Evolutionary conservation across 208 protist genomes (phyloP).

Genomic region (Porcisia hertigi): DNA sequence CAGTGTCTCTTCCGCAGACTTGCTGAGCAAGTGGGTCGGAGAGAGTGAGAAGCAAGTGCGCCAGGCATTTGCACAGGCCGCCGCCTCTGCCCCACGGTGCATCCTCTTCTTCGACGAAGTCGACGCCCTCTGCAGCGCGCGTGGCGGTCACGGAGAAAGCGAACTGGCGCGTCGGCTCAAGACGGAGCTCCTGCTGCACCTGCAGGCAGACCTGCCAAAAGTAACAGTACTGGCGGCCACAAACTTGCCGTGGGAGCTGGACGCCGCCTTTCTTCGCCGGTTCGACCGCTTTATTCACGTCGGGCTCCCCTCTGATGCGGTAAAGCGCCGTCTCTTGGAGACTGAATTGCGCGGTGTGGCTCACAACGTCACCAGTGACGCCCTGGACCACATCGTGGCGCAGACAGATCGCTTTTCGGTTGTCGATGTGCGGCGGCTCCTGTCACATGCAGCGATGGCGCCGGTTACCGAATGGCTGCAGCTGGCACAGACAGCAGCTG

Average conservation of each 20-base stretch:
- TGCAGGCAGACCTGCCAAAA: constrained; percentile 52
- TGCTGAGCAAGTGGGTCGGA: constrained; percentile 98
- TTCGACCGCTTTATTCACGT: constrained; percentile 92
- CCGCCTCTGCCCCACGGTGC: constrained; percentile 42
- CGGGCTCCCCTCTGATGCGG: constrained; percentile 48
- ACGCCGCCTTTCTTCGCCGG: constrained; percentile 83
- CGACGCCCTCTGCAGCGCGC: constrained; percentile 86
- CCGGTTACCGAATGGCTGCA: constrained; percentile 85
- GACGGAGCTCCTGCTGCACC: constrained; percentile 99
- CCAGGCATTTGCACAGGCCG: constrained; percentile 88
- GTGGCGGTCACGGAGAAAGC: constrained; percentile 74
- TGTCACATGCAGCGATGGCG: constrained; percentile 93
- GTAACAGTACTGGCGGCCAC: constrained; percentile 90
- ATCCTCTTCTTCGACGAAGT: constrained; percentile 96
- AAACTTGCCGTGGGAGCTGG: constrained; percentile 93
- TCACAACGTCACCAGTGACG: constrained; percentile 37
- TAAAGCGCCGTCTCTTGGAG: constrained; percentile 40
- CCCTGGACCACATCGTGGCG: constrained; percentile 49
- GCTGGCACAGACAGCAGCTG: constrained; percentile 46
- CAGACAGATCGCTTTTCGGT: constrained; percentile 83
- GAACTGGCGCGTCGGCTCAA: constrained; percentile 96
- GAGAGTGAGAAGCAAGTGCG: constrained; percentile 96
- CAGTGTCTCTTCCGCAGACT: constrained; percentile 92
- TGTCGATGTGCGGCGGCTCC: constrained; percentile 91
- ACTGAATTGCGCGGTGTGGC: constrained; percentile 35